Base-by-base conservation (phyloP, 2,329 filamentous ascomycete genomes). In the Raffaelea arxii region DNA sequence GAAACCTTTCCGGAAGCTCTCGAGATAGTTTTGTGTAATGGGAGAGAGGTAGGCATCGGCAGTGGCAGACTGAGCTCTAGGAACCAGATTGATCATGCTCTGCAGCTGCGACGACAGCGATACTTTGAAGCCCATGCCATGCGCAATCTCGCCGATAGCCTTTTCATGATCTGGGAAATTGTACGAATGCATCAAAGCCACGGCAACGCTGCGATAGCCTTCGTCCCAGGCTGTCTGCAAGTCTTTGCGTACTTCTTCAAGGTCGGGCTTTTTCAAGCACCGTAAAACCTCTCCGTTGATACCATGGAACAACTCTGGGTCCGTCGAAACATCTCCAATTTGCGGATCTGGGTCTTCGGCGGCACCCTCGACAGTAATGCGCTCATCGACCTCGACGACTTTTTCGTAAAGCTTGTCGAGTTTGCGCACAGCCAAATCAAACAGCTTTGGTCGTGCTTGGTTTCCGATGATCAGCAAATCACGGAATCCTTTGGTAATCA, bases 11-110 rank as follows among this genome's bases (percentile, higher is more conserved):
- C 75, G 70, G 56, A 87, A 84, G 2, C 79, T 77, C 39, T 75
- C 70, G 46, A 86, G 81, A 57, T 87, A 87, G 56, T 80, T 80
- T 50, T 77, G 74, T 52, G 86, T 86, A 1, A 79, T 76, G 0
- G 83, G 83, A 0, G 82, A 86, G 19, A 87, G 68, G 58, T 87
- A 87, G 14, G 83, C 82, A 64, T 86, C 83, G n/a, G 82, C 82
- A 53, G 79, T 83, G 2, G 82, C 80, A 19, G 81, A 85, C 3
- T 79, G 84, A 9, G 79, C 80, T 55, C 83, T 67, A 4, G 83
- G 80, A 2, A 86, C 76, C 19, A 86, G 66, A 61, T 86, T 86
- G 62, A 86, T 85, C 81, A 85, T 86, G n/a, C 18, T 10, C 27
- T 38, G 30, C 27, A 49, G 47, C 36, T 22, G 12, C n/a, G 47